Base-by-base conservation (phyloP, 805 yeast species). In the Kodamaea kaohsiungensis region DNA sequence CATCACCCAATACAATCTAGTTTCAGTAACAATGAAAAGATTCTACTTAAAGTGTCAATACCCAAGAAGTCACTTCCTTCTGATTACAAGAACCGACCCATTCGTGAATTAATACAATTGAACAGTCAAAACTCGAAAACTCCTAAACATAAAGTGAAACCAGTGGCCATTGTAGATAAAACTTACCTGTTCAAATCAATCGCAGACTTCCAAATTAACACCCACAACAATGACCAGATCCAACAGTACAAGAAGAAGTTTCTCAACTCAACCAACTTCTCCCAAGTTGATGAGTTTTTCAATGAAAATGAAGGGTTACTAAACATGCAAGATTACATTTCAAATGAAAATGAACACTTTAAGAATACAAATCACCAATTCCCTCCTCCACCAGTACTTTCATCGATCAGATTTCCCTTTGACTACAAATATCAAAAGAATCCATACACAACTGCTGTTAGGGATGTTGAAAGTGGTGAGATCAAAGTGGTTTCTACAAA, bases 371-470 rank as follows among this genome's bases (percentile, higher is more conserved):
- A 81, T 53, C 78, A 82, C 53, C 86, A 87, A 56, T 63, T 92
- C 13, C 87, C 96, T 1, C 97, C 98, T 0, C 96, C 97, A 3
- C 91, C 97, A 1, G 71, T 89, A 51, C 88, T 91, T 58, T 86
- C 96, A 0, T 83, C 87, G 43, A 83, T 87, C 12, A 80, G 85
- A 38, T 82, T 88, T 51, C 97, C 98, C 2, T 87, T 83, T 62
- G 82, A 84, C 59, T 93, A 91, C 69, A 82, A 82, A 54, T 95
- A 87, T 67, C 86, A 84, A 53, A 88, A 88, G 58, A 92, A 89
- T 61, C 86, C 92, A 1, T 65, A 73, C 54, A 76, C 76, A 37
- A 67, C 71, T 69, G 83, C 62, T 68, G 79, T 56, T 61, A 76
- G 82, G 40, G 78, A 74, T 58, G 78, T 81, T 38, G 81, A 84